A percentile compares a stretch with the other conserved stretches of the same genome.
phyloP scores from a whole-genome alignment of 805 yeast genomes.

The Candida orba region DNA sequence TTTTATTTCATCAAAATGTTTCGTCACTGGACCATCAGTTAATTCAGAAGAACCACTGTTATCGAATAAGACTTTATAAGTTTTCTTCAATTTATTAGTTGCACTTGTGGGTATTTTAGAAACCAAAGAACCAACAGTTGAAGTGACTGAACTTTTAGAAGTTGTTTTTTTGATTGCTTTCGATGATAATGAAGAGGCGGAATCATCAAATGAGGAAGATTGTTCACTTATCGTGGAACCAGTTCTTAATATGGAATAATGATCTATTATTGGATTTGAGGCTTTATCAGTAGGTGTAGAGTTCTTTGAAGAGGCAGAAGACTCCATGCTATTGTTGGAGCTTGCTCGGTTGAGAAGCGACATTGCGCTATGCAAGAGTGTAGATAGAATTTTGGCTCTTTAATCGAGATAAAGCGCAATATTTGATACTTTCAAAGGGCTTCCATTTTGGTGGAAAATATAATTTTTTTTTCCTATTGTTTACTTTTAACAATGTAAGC shows the following conservation, averaged over 20 bases:
- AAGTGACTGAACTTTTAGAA: constrained; percentile 11
- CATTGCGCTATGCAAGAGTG: constrained; percentile 1
- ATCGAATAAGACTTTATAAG: constrained; percentile 11
- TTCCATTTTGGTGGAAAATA: no score
- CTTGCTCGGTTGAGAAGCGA: constrained; percentile 7
- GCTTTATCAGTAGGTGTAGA: not conserved
- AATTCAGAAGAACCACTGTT: not conserved
- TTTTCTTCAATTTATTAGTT: constrained; percentile 11
- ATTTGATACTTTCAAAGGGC: no score
- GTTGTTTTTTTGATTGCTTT: constrained; percentile 11
- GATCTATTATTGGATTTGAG: constrained; percentile 13
- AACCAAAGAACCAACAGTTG: constrained; percentile 6
- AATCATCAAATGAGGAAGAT: constrained; percentile 8
- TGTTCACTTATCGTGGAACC: constrained; percentile 7
- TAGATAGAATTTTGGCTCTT: not conserved
- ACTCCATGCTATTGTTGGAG: not conserved
- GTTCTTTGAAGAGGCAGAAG: not conserved
- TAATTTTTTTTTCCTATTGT: not conserved
- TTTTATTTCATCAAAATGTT: constrained; percentile 11
- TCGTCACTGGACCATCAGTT: constrained; percentile 21
- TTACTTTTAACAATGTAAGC: no score
- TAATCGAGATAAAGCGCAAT: no score
- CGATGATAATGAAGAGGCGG: constrained; percentile 1
- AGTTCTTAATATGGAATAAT: constrained; percentile 14
- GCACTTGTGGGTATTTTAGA: constrained; percentile 8